Evolutionary conservation across 176 grass and related monocot species (phyloP), one percentile per base, ranked within the genome.

Genomic region (Hsuehochloa calcarea): DNA sequence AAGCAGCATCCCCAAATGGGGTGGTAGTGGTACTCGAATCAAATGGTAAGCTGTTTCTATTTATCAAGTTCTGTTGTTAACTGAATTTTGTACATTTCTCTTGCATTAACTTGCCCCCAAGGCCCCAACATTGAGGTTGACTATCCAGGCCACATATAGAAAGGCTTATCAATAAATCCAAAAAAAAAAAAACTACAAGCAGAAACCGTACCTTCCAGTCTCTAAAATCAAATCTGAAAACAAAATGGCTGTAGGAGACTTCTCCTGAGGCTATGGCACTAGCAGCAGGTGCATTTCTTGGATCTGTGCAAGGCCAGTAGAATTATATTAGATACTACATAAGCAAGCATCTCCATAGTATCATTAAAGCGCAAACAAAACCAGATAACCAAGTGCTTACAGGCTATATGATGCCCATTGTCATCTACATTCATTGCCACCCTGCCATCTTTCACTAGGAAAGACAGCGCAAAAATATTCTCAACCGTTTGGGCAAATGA

Each of bases 401-500:
- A 82, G 38, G 95, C 81, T 83, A 94, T 70, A 83, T 98, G 95
- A 80, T 93, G 93, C 15, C 89, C 88, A 5, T 31, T 83, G 31
- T 79, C 88, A 85, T 94, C 87, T 68, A 98, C 61, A 19, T 81
- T 87, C 73, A 98, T 92, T 90, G 90, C 91, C 26, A 91, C 93
- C 40, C 96, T 88, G 27, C 96, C 96, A 93, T 94, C 93, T 88
- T 98, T 98, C 60, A 98, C 96, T 61, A 98, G 61, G 84, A 98
- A 98, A 80, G 96, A 98, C 43, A 98, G 44, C 0, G 93, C 89
- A 78, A 98, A 98, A 65, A 98, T 87, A 74, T 98, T 98, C 84
- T 98, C 96, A 47, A 98, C 91, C 5, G 93, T 95, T 86, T 98
- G 96, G 13, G 96, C 96, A 86, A 98, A 98, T 31, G 96, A 98